Base-by-base conservation (phyloP, 2,329 filamentous ascomycete species). In the Ilyonectria destructans region DNA sequence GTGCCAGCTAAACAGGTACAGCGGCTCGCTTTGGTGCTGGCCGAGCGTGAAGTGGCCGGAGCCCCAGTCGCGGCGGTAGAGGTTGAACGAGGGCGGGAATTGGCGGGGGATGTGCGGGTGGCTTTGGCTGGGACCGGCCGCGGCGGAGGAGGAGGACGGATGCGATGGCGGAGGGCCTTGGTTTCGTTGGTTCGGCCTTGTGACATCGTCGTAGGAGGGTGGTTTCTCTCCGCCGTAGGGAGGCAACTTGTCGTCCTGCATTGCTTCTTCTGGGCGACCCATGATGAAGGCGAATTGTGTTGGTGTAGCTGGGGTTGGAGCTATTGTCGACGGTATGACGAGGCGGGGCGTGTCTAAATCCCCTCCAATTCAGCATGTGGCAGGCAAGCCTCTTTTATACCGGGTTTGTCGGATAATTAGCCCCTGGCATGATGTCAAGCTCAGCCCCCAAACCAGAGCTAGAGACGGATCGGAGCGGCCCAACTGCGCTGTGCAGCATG, bases 21-120 rank as follows among this genome's bases (percentile, higher is more conserved):
- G 49, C 21, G 74, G 74, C 4, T 67, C 65, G n/a, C 58, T 54
- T 55, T 74, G 60, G 26, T 73, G 65, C 29, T 76, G 68, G 17
- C 71, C 74, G 6, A 76, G 49, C 1, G 51, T 67, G 48, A 61
- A 76, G 12, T 33, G 45, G 15, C 51, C 29, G 12, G 35, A 56
- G 2, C 58, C 29, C 49, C 58, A 69, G 33, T 56, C 62, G 54
- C 52, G 29, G 2, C 40, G 52, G 57, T 76, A 76, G 17, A 76
- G 59, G 49, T 72, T 76, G 51, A 76, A 76, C 10, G 65, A 29
- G 2, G 64, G 67, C 2, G 74, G 74, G 37, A 75, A 76, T 6
- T 69, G 70, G 43, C 67, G 65, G 21, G 68, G 66, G 21, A 66
- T 55, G 19, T 45, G 15, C 1, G 17, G 29, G 4, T 55, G 26